phyloP scores from a whole-genome alignment of 805 yeast genomes.

The Naumovozyma dairenensis region DNA sequence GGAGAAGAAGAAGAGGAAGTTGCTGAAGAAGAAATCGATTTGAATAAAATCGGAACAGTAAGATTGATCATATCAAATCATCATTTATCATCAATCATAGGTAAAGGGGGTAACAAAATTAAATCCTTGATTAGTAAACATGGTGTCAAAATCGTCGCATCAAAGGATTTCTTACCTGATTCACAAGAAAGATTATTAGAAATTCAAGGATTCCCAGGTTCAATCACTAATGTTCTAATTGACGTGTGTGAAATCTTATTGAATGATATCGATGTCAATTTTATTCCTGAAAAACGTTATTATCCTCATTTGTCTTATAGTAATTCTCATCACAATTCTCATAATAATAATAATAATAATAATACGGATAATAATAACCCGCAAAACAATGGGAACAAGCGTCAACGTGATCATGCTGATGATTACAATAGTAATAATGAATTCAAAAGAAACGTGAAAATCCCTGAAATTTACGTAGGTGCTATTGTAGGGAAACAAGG shows the following conservation, averaged over 20 bases:
- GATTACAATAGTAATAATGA: conserved; percentile 5
- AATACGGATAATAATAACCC: conserved; percentile 1
- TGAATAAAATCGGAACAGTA: conserved; percentile 30
- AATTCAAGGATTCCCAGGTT: conserved; percentile 66
- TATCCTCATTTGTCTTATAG: conserved; percentile 44
- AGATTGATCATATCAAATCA: conserved; percentile 72
- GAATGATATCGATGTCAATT: conserved; percentile 18
- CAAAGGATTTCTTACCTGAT: conserved; percentile 71
- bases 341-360: conserved; percentile 4
- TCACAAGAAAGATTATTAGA: conserved; percentile 83
- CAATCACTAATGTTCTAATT: conserved; percentile 54
- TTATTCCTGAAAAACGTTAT: conserved; percentile 36
- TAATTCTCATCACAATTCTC: background rate
- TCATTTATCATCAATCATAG: conserved; percentile 84
- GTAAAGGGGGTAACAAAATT: conserved; percentile 71
- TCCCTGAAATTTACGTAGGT: conserved; percentile 79
- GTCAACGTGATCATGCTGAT: too few relatives aligned
- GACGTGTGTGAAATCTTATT: conserved; percentile 33
- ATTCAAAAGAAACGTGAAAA: conserved; percentile 22
- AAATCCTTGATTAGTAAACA: conserved; percentile 53
- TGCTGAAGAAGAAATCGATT: conserved; percentile 14
- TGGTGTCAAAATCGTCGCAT: conserved; percentile 74
- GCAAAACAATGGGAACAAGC: too few relatives aligned
- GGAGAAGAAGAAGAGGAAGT: background rate
- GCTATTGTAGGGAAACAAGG: conserved; percentile 85